A percentile compares a stretch with the other conserved stretches of the same genome.
These are phyloP conservation scores for Parafenestella ontariensis DNA, from an alignment of 2,329 filamentous ascomycete species.

Conservation along the genomic window DNA sequence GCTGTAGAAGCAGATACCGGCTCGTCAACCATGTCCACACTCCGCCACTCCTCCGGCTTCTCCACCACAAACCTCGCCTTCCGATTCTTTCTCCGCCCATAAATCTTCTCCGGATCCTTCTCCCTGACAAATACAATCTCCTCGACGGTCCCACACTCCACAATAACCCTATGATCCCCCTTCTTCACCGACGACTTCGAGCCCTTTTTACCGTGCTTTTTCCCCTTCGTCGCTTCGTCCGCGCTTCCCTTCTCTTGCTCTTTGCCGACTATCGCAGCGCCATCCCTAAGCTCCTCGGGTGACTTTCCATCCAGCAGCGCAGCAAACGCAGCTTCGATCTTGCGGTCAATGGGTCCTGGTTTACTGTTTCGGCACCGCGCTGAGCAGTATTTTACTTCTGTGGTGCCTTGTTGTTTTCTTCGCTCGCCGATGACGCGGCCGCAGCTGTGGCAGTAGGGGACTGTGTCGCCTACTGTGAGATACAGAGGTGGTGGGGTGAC, in stretches of 20 bases:
- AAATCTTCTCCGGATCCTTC: constrained; percentile 55
- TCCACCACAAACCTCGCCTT: constrained; percentile 49
- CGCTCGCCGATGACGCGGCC: constrained; percentile 61
- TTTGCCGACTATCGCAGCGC: neutral
- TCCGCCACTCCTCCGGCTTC: constrained; percentile 51
- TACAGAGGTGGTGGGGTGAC: constrained; percentile 63
- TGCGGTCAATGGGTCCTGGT: constrained; percentile 57
- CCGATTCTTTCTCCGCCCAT: constrained; percentile 56
- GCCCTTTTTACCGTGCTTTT: constrained; percentile 37
- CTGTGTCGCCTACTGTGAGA: constrained; percentile 56
- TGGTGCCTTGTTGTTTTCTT: constrained; percentile 42
- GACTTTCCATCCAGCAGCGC: constrained; percentile 46
- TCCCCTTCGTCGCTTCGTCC: constrained; percentile 12
- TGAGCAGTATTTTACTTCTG: constrained; percentile 64
- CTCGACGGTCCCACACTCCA: constrained; percentile 61
- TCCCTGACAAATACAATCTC: constrained; percentile 57
- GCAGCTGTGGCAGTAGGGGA: constrained; percentile 64
- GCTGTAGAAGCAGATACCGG: constrained; percentile 3
- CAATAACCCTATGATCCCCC: constrained; percentile 59
- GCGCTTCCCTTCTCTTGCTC: constrained; percentile 1
- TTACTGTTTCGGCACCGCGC: constrained; percentile 61
- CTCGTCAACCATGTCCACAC: constrained; percentile 54
- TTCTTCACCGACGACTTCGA: constrained; percentile 53
- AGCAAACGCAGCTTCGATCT: constrained; percentile 61
- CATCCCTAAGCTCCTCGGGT: constrained; percentile 36